Evolutionary conservation across 768 basidiomycete genomes (phyloP).

Genomic region (Xanthoconium stramineum): DNA sequence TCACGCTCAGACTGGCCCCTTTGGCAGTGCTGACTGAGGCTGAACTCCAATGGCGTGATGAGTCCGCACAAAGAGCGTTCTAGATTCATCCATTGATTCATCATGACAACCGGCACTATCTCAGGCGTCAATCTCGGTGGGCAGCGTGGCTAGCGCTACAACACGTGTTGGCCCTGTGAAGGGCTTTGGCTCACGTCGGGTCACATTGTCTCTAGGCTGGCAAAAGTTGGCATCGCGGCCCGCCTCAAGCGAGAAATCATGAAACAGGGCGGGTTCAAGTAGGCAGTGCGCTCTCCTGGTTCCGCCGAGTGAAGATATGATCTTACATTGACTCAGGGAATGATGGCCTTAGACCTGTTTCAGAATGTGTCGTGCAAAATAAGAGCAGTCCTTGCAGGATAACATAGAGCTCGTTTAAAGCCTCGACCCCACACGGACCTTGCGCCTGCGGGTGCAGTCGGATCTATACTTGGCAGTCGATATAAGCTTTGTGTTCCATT

Average conservation of each 20-base stretch:
- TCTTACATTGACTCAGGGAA: neutral
- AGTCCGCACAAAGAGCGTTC: slow-evolving; percentile 11
- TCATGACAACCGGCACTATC: slow-evolving; percentile 6
- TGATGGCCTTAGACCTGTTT: neutral
- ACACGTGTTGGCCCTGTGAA: slow-evolving; percentile 1
- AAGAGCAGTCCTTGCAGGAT: neutral
- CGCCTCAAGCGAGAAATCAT: neutral
- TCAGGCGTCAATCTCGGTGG: slow-evolving; percentile 15
- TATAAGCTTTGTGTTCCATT: neutral
- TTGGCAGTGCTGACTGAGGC: no score
- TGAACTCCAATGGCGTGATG: no score
- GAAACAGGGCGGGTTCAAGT: slow-evolving; percentile 2
- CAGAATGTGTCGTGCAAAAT: neutral
- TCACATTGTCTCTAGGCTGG: neutral
- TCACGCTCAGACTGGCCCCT: neutral
- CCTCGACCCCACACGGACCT: neutral
- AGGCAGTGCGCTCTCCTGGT: neutral
- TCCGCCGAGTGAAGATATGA: neutral
- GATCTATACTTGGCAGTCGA: neutral
- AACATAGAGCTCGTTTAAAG: neutral
- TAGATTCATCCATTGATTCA: neutral
- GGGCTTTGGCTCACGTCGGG: neutral
- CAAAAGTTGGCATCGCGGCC: neutral
- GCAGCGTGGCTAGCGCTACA: neutral
- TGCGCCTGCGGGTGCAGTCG: neutral